Conservation (phyloP, 78 protist genomes). For the slime mould (Dictyostelium discoideum) region DNA sequence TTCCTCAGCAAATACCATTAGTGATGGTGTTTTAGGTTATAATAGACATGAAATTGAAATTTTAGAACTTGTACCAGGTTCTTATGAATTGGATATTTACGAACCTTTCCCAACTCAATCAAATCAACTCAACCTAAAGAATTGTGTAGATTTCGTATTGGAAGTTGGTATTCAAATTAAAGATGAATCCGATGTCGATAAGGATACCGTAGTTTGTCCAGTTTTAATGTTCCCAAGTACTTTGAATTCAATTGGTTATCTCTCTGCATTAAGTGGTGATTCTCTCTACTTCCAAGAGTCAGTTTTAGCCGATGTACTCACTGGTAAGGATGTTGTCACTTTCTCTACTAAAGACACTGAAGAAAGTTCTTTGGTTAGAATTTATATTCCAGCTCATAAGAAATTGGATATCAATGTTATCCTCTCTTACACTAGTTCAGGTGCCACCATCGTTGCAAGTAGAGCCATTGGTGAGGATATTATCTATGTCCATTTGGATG, state of each 20-base stretch:
- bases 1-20: neutral
- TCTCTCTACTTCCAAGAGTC: slow-evolving; percentile 31
- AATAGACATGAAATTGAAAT: slow-evolving; percentile 28
- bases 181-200: neutral
- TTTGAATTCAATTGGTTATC: slow-evolving; percentile 20
- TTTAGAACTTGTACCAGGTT: slow-evolving; percentile 2
- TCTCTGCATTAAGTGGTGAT: neutral
- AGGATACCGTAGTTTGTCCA: slow-evolving; percentile 40
- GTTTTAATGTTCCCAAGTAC: slow-evolving; percentile 27
- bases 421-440: neutral
- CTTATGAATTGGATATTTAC: slow-evolving; percentile 15
- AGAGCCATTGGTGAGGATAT: neutral
- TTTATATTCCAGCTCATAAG: slow-evolving; percentile 29
- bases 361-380: slow-evolving; percentile 23
- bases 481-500: neutral
- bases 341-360: neutral
- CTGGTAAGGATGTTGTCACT: slow-evolving; percentile 13
- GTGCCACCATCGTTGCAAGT: neutral
- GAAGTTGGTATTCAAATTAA: slow-evolving; percentile 16
- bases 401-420: slow-evolving; percentile 34
- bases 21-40: neutral
- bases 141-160: slow-evolving; percentile 48
- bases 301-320: slow-evolving; percentile 34
- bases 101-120: slow-evolving; percentile 22
- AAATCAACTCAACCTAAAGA: neutral